phyloP scores from a whole-genome alignment of 2,329 filamentous ascomycete species.

The Fusarium temperatum region DNA sequence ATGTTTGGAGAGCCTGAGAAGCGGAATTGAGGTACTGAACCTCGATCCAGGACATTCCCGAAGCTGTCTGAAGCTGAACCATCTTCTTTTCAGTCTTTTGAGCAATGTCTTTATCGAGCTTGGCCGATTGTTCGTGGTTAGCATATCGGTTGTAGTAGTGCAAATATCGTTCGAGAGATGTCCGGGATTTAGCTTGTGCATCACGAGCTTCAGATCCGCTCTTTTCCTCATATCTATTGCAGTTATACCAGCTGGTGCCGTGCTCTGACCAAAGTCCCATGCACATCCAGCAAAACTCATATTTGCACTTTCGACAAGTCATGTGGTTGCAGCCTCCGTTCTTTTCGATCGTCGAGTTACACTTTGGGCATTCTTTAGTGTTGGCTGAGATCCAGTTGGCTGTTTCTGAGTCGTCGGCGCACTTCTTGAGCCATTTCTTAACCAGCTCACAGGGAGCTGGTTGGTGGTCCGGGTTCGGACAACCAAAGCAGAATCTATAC shows the following conservation, averaged over 20 bases:
- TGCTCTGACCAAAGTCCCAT: conserved; percentile 99
- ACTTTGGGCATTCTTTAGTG: conserved; percentile 97
- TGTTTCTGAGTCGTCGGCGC: conserved; percentile 96
- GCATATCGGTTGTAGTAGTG: conserved; percentile 99
- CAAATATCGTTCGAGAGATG: conserved; percentile 93
- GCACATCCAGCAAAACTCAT: conserved; percentile 99
- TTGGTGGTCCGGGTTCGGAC: conserved; percentile 88
- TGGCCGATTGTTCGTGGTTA: conserved; percentile 97
- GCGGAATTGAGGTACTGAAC: conserved; percentile 96
- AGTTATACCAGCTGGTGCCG: conserved; percentile 99
- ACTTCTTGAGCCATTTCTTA: conserved; percentile 97
- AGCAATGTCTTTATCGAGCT: conserved; percentile 95
- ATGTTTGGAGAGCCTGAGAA: conserved; percentile 92
- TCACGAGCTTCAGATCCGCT: conserved; percentile 90
- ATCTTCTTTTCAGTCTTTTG: conserved; percentile 99
- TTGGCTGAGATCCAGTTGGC: conserved; percentile 99
- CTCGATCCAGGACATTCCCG: conserved; percentile 98
- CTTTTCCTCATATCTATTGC: conserved; percentile 96
- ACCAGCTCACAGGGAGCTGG: conserved; percentile 91
- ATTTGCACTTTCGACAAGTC: conserved; percentile 94
- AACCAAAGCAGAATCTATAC: conserved; percentile 94
- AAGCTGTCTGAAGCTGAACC: conserved; percentile 92
- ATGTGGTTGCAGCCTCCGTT: conserved; percentile 98
- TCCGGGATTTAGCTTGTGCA: conserved; percentile 88
- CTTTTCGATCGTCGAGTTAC: conserved; percentile 97